Evolutionary conservation across 1,284 basidiomycete genomes (phyloP), one percentile per base, ranked within the genome.

Genomic region (Mycosarcoma maydis): DNA sequence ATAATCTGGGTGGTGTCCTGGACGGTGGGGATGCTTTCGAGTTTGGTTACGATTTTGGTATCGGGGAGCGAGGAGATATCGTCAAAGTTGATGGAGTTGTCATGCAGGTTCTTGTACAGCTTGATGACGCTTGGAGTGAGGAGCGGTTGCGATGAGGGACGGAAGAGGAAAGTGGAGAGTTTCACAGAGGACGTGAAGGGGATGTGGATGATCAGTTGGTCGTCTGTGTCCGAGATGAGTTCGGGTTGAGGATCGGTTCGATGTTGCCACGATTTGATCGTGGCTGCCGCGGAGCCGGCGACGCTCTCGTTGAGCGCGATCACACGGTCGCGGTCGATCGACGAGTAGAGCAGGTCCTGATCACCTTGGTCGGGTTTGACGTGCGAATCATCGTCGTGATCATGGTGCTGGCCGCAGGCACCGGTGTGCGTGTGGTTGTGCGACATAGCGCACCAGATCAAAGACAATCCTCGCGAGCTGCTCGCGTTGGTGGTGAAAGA

Each of bases 321-420:
- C 22, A 79, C 61, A 13, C 52, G 59, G 22, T 75, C 71, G 5
- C 65, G 65, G 42, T 80, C 77, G 30, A 79, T 73, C 24, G 42
- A 46, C 10, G 30, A 27, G 40, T 67, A 79, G 22, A 79, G 66
- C 13, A 71, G 43, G 27, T 80, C 71, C 33, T 80, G 78, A 36
- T 74, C 65, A 8, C 78, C 77, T 39, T 73, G 67, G 26, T 70
- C 72, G 0, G 73, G 60, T 29, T 67, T 68, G 24, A 78, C 60
- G 46, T 79, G 78, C 34, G 77, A 76, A 23, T 76, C 78, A 36
- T 80, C 77, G 41, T 78, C 72, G 48, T 74, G 72, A 11, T 55
- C 30, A 37, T 72, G 70, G 16, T 54, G 57, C 41, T 74, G 68
- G 1, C 60, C 65, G 37, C 73, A 69, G 3, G 58, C 34, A n/a